Percentiles rank a stretch among this genome's conserved stretches.
Conservation (phyloP, 1,284 basidiomycete species). For the Bjerkandera adusta region DNA sequence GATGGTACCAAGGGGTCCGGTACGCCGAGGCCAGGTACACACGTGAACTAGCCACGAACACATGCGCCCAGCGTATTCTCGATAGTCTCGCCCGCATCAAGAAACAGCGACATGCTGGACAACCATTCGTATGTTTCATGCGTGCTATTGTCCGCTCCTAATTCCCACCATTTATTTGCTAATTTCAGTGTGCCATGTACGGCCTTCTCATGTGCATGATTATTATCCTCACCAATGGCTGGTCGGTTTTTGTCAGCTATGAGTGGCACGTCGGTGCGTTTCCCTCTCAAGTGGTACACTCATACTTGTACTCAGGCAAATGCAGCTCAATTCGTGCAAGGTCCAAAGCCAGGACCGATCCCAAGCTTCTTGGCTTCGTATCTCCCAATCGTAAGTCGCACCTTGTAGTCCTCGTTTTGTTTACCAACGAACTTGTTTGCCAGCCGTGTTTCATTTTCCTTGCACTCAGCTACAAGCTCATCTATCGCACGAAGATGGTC, state of each 20-base stretch:
- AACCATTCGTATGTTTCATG: conserved; percentile 16
- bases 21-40: conserved; percentile 16
- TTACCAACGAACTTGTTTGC: too few species aligned
- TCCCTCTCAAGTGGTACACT: background rate
- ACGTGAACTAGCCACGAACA: background rate
- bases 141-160: background rate
- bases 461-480: conserved; percentile 25
- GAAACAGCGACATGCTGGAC: conserved; percentile 17
- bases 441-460: conserved; percentile 24
- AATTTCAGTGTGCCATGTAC: conserved; percentile 21
- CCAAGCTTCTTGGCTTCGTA: conserved; percentile 23
- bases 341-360: conserved; percentile 10
- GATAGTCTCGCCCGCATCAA: conserved; percentile 10
- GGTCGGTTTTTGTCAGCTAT: conserved; percentile 24
- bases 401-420: background rate
- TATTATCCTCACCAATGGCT: conserved; percentile 23
- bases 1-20: conserved; percentile 22
- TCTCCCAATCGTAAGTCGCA: conserved; percentile 20
- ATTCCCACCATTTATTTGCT: background rate
- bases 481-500: conserved; percentile 24
- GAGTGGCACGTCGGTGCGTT: conserved; percentile 20
- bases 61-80: conserved; percentile 2
- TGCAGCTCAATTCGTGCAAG: background rate
- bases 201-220: conserved; percentile 20
- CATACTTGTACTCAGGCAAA: background rate